Base-by-base conservation (phyloP, 768 basidiomycete species). In the Lactarius sp. region DNA sequence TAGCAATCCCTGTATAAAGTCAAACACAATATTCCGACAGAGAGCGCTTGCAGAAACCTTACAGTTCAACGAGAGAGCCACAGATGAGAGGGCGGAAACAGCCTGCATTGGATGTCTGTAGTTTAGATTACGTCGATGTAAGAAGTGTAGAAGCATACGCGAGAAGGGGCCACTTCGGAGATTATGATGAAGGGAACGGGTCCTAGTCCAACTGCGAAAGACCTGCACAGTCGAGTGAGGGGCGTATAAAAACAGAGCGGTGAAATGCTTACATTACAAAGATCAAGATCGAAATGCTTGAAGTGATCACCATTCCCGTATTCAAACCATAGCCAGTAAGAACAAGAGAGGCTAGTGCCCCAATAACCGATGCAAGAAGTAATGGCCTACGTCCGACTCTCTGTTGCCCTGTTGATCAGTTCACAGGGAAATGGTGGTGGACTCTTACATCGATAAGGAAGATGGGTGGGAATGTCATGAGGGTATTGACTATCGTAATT, bases 141-240 rank as follows among this genome's bases (percentile, higher is more conserved):
- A 50, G 13, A 55, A 22, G 4, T 27, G 57, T 47, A 22, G 54
- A 47, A 46, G 78, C 90, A 65, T 73, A 88, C 92, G 69, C 88
- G 81, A 55, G 81, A 74, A 1, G 93, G 93, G 2, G 94, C 88
- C 22, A 97, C 85, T 71, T 98, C 94, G 16, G 94, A 86, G 37
- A 96, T 86, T 73, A 98, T 86, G 44, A 98, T 85, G 71, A 94
- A 98, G 0, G 96, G 95, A 39, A 98, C 77, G 2, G 96, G 94
- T 1, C 96, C 96, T 18, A 98, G 80, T 2, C 95, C 96, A 39
- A 89, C 75, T 1, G 94, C 91, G 74, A 95, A 98, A 0, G 91
- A 89, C 75, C 90, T 91, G 62, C 10, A 54, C 42, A 62, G 52
- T 41, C 44, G 6, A 52, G 37, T 61, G 22, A 52, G 47, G 44